Evolutionary conservation across 2,329 filamentous ascomycete species (phyloP).

Genomic region (Neonectria faginata): DNA sequence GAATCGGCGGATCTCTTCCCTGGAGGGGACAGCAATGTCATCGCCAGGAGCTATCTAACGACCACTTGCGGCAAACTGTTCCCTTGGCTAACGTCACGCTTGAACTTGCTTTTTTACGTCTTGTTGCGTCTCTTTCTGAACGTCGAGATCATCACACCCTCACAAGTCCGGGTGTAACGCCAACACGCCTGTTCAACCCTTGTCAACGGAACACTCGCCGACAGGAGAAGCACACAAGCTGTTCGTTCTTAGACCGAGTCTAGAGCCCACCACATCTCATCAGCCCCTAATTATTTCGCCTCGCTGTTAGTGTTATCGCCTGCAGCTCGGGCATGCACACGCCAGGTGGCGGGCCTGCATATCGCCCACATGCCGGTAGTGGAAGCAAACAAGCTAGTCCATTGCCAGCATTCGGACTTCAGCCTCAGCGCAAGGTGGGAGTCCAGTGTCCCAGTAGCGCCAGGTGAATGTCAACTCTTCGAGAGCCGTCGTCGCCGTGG

Average conservation of each 20-base stretch:
- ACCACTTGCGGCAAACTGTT: background rate
- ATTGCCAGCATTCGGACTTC: background rate
- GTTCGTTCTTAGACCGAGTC: background rate
- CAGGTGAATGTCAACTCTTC: background rate
- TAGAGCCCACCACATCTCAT: background rate
- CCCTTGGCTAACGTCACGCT: background rate
- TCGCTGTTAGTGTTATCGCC: background rate
- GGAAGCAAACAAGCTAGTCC: constrained; percentile 5
- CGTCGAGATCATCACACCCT: background rate
- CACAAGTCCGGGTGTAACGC: background rate
- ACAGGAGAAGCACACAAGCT: background rate
- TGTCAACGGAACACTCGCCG: background rate
- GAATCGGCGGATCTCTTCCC: background rate
- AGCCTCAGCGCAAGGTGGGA: constrained; percentile 25
- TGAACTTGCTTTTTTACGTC: background rate
- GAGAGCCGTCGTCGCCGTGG: constrained; percentile 20
- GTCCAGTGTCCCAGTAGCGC: constrained; percentile 18
- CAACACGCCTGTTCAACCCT: background rate
- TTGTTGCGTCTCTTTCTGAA: background rate
- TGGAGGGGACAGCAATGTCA: background rate
- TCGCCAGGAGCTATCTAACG: background rate
- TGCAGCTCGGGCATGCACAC: background rate
- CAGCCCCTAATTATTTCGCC: background rate
- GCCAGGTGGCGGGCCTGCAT: background rate
- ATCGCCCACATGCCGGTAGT: constrained; percentile 6